A percentile compares a stretch with the other conserved stretches of the same genome.
These are phyloP conservation scores for Hordeum marinum DNA, from an alignment of 176 grass and related monocot species.

Conservation along the genomic window DNA sequence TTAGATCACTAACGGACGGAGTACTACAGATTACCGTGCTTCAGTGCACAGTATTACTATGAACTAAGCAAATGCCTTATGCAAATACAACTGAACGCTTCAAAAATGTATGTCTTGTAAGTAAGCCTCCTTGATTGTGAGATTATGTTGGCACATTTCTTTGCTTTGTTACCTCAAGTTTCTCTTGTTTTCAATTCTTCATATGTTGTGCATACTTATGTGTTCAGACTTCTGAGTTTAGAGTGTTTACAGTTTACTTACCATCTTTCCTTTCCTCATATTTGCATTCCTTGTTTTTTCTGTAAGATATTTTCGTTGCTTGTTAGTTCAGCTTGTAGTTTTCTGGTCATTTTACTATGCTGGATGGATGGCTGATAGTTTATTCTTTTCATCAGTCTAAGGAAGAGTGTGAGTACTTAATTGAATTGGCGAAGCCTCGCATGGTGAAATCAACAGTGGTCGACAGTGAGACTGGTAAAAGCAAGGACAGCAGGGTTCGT, in stretches of 20 bases:
- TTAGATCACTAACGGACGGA: no score
- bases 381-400: conserved; percentile 56
- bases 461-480: conserved; percentile 79
- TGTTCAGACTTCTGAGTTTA: not conserved
- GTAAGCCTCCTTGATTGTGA: not conserved
- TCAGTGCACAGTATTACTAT: not conserved
- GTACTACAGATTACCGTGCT: not conserved
- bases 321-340: not conserved
- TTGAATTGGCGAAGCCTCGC: conserved; percentile 74
- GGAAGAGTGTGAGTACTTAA: conserved; percentile 88
- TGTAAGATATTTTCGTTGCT: not conserved
- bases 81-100: not conserved
- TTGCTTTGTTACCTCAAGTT: not conserved
- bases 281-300: not conserved
- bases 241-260: not conserved
- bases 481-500: conserved; percentile 94
- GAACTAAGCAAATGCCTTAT: not conserved
- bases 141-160: not conserved
- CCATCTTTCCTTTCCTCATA: not conserved
- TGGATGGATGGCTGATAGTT: not conserved
- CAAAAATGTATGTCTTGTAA: not conserved
- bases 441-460: conserved; percentile 93
- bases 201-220: not conserved
- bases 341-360: not conserved
- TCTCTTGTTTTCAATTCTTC: not conserved